phyloP scores from a whole-genome alignment of 768 basidiomycete species.

The Trametopsis cervina region DNA sequence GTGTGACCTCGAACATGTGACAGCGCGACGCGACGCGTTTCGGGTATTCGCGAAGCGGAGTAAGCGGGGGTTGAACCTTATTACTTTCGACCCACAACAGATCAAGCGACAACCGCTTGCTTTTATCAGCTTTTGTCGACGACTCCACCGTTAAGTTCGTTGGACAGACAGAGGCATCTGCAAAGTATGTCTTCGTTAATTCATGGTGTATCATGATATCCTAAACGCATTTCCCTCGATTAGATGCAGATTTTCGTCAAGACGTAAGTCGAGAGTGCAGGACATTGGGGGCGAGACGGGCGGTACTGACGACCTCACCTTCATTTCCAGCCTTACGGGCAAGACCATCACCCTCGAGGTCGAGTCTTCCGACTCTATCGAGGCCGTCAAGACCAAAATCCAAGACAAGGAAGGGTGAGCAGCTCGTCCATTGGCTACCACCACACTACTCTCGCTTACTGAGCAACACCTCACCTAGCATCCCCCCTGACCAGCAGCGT shows the following conservation, averaged over 20 bases:
- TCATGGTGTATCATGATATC: slow-evolving; percentile 20
- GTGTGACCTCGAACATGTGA: too few relatives aligned
- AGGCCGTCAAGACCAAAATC: slow-evolving; percentile 97
- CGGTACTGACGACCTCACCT: too few relatives aligned
- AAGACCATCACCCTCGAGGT: slow-evolving; percentile 99
- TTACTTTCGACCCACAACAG: slow-evolving; percentile 30
- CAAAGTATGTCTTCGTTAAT: slow-evolving; percentile 14
- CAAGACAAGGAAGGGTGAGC: slow-evolving; percentile 93
- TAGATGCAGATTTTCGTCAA: slow-evolving; percentile 98
- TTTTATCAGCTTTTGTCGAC: slow-evolving; percentile 79
- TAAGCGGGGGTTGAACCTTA: slow-evolving; percentile 20
- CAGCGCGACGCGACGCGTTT: slow-evolving; percentile 16
- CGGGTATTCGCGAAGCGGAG: slow-evolving; percentile 12
- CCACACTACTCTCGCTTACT: background rate
- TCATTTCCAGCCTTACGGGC: slow-evolving; percentile 80
- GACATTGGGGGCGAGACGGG: background rate
- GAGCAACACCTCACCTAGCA: slow-evolving; percentile 35
- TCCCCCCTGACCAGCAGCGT: slow-evolving; percentile 93
- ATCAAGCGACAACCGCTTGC: too few relatives aligned
- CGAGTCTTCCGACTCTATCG: slow-evolving; percentile 94
- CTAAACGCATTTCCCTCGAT: too few relatives aligned
- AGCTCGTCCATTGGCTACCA: background rate
- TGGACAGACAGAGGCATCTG: slow-evolving; percentile 84
- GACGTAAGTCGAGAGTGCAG: slow-evolving; percentile 49
- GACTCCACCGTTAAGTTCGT: slow-evolving; percentile 88